Percentiles rank a stretch among this genome's conserved stretches.
These are phyloP conservation scores for Dillenia suffruticosa DNA, from an alignment of 164 flowering plant species.

Conservation along the genomic window DNA sequence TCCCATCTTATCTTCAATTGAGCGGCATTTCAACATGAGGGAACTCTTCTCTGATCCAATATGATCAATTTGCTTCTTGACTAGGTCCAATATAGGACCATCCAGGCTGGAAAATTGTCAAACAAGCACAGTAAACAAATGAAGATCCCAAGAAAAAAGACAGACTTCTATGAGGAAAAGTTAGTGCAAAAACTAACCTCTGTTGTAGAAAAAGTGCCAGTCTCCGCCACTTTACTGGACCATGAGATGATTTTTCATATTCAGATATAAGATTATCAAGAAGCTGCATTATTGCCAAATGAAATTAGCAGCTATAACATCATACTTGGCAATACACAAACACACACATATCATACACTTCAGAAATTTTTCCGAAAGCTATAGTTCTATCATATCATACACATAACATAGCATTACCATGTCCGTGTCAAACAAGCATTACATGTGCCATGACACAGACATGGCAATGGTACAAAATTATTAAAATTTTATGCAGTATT, in stretches of 20 bases:
- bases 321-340: too few species aligned
- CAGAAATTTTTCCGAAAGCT: too few species aligned
- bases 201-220: constrained; percentile 64
- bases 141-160: not conserved
- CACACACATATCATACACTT: too few species aligned
- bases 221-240: constrained; percentile 94
- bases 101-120: constrained; percentile 60
- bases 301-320: not conserved
- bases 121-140: constrained; percentile 3
- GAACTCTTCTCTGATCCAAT: constrained; percentile 73
- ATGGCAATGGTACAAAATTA: too few species aligned
- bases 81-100: constrained; percentile 74
- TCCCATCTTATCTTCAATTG: constrained; percentile 70
- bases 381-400: too few species aligned
- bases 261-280: constrained; percentile 77
- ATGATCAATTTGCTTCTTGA: constrained; percentile 70
- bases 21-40: constrained; percentile 69
- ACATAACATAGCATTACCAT: too few species aligned
- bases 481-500: too few species aligned
- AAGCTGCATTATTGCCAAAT: constrained; percentile 38
- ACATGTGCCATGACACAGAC: too few species aligned
- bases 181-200: constrained; percentile 41
- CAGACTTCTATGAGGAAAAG: not conserved
- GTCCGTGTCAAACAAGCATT: too few species aligned
- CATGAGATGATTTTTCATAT: constrained; percentile 74